Evolutionary conservation across 805 yeast genomes (phyloP).

Genomic region (Suhomyces canberraensis): DNA sequence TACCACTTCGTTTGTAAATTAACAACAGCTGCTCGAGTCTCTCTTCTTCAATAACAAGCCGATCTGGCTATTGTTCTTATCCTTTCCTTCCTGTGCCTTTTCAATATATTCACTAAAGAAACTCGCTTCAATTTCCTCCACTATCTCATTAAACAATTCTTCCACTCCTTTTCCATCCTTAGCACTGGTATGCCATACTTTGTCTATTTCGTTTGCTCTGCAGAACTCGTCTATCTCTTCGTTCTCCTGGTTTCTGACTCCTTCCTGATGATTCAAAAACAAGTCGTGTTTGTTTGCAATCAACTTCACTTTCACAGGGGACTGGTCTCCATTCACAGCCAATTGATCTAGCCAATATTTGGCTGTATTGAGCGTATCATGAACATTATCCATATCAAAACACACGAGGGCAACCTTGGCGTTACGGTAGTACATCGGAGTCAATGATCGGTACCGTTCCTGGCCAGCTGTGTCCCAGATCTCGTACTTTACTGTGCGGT

Average conservation of each 20-base stretch:
- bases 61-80: background rate
- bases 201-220: constrained; percentile 13
- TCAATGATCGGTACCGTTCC: constrained; percentile 42
- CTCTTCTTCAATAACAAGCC: background rate
- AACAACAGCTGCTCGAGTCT: background rate
- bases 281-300: constrained; percentile 87
- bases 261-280: constrained; percentile 16
- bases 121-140: constrained; percentile 28
- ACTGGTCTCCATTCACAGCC: constrained; percentile 17
- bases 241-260: constrained; percentile 12
- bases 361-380: constrained; percentile 60
- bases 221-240: constrained; percentile 15
- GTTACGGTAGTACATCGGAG: constrained; percentile 46
- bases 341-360: constrained; percentile 90
- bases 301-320: constrained; percentile 38
- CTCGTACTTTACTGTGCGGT: constrained; percentile 55
- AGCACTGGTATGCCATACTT: constrained; percentile 53
- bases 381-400: constrained; percentile 64
- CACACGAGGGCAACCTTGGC: constrained; percentile 71
- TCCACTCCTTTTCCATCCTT: constrained; percentile 63
- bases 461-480: constrained; percentile 98
- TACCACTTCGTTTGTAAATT: too few relatives aligned
- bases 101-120: constrained; percentile 22
- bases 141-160: constrained; percentile 30
- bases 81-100: constrained; percentile 5